These are phyloP conservation scores for Penicillium cataractarum DNA, from an alignment of 495 filamentous ascomycete genomes.

Conservation along the genomic window DNA sequence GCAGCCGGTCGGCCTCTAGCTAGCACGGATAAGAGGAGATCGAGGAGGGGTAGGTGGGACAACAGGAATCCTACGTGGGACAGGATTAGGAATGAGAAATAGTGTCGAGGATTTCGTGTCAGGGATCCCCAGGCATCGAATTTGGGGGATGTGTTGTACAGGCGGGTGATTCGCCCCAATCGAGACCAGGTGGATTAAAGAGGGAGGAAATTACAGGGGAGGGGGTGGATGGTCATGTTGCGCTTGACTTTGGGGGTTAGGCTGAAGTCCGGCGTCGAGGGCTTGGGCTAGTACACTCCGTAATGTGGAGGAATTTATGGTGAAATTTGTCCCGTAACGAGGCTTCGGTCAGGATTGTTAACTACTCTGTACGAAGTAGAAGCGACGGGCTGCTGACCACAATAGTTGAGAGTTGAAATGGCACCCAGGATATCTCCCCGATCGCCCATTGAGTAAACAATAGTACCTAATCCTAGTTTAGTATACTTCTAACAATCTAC, in stretches of 20 bases:
- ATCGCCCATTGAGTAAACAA: neutral
- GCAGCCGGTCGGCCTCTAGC: neutral
- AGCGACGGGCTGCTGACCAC: neutral
- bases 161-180: constrained; percentile 8
- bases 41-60: constrained; percentile 10
- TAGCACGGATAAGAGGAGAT: neutral
- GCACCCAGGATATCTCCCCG: neutral
- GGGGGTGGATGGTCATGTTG: neutral
- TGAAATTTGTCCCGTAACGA: constrained; percentile 2
- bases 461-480: neutral
- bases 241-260: neutral
- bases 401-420: neutral
- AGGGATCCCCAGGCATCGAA: constrained; percentile 13
- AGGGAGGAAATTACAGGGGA: neutral
- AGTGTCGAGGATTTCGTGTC: constrained; percentile 6
- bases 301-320: neutral
- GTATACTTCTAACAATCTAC: neutral
- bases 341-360: neutral
- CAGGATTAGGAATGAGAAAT: constrained; percentile 13
- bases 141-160: constrained; percentile 14
- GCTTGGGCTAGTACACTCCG: neutral
- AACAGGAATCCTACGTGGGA: constrained; percentile 18
- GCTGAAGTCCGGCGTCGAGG: neutral
- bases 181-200: neutral
- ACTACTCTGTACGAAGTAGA: neutral